Percentiles rank a stretch among this genome's conserved stretches.
These are phyloP conservation scores for Kurtzmaniella cleridarum DNA, from an alignment of 805 yeast genomes.

Conservation along the genomic window DNA sequence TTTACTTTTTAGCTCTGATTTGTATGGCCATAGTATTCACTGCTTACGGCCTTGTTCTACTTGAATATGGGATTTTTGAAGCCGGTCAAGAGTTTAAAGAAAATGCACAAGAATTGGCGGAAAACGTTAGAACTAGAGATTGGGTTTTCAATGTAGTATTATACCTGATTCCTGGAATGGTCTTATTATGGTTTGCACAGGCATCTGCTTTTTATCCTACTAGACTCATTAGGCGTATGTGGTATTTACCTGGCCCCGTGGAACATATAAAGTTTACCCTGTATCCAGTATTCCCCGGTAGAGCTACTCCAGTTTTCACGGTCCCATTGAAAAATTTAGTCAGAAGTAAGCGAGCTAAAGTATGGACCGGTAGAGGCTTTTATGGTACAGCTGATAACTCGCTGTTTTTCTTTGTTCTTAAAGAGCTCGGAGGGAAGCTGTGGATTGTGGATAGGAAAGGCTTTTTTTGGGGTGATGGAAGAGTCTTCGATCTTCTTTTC, in stretches of 20 bases:
- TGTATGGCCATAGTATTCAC: conserved; percentile 65
- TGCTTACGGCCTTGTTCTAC: conserved; percentile 59
- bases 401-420: conserved; percentile 67
- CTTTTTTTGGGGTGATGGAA: conserved; percentile 90
- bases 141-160: conserved; percentile 26
- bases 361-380: conserved; percentile 85
- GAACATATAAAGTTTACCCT: conserved; percentile 62
- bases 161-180: conserved; percentile 23
- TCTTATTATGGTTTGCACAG: conserved; percentile 25
- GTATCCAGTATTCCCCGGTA: conserved; percentile 71
- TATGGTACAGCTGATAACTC: conserved; percentile 77
- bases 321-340: conserved; percentile 53
- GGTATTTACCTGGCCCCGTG: conserved; percentile 61
- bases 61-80: conserved; percentile 51
- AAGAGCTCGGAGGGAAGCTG: conserved; percentile 52
- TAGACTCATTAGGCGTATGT: conserved; percentile 66
- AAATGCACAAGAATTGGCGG: conserved; percentile 43
- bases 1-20: conserved; percentile 66
- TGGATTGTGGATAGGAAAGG: conserved; percentile 84
- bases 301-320: conserved; percentile 69
- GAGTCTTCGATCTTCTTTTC: conserved; percentile 75
- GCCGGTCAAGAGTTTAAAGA: conserved; percentile 48
- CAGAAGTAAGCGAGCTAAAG: conserved; percentile 57
- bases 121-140: conserved; percentile 37
- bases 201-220: conserved; percentile 49